phyloP scores from a whole-genome alignment of 1,284 basidiomycete species.

The Megacollybia platyphylla region DNA sequence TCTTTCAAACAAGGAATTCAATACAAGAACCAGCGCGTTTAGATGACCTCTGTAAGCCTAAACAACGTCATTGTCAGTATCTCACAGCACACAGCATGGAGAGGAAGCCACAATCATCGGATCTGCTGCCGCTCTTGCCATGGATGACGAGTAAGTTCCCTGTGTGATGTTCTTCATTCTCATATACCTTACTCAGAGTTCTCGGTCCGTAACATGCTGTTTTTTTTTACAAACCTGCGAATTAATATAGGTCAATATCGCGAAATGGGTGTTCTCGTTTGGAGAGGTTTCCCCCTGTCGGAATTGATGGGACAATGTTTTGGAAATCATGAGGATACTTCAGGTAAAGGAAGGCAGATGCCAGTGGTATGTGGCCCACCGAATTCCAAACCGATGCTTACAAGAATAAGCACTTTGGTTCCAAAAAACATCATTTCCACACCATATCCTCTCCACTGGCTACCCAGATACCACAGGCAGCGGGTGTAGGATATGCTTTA shows the following conservation, averaged over 20 bases:
- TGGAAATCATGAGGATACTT: constrained; percentile 71
- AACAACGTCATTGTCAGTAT: not conserved
- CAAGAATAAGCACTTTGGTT: constrained; percentile 68
- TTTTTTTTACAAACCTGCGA: not conserved
- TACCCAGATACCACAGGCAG: constrained; percentile 93
- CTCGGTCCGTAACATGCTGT: constrained; percentile 29
- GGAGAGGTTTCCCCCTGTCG: constrained; percentile 70
- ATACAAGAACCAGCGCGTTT: constrained; percentile 4
- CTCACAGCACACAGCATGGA: constrained; percentile 44
- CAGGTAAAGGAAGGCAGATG: constrained; percentile 84
- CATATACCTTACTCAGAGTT: constrained; percentile 26
- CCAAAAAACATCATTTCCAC: constrained; percentile 77
- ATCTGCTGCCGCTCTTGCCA: constrained; percentile 73
- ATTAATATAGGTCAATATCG: constrained; percentile 60
- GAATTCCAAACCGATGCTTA: constrained; percentile 3
- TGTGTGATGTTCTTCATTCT: not conserved
- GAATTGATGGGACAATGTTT: constrained; percentile 82
- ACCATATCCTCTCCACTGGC: constrained; percentile 91
- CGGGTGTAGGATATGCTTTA: constrained; percentile 85
- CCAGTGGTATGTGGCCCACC: constrained; percentile 45
- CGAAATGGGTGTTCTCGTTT: constrained; percentile 84
- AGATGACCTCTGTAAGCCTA: constrained; percentile 66
- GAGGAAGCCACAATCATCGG: constrained; percentile 91
- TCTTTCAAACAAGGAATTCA: not conserved
- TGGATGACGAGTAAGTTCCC: constrained; percentile 73